Evolutionary conservation across 257 asterid species (phyloP).

Genomic region (Solanum ossicruentum): DNA sequence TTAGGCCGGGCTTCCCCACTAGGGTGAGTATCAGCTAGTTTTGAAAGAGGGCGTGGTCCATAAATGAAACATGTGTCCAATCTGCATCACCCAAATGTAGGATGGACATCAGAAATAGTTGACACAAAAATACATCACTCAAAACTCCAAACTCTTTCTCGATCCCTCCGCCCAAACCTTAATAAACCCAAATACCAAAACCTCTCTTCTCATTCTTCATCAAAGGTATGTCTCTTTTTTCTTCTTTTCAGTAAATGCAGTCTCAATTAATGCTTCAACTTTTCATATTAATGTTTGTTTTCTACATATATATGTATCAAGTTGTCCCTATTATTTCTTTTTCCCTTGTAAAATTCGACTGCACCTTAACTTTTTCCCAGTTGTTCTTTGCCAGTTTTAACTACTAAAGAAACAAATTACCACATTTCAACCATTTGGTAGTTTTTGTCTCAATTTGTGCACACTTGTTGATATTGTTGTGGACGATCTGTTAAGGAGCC

Average conservation of each 20-base stretch:
- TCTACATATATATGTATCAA: background rate
- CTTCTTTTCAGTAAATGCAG: background rate
- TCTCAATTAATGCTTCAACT: background rate
- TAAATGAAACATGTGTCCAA: background rate
- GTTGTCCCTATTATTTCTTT: background rate
- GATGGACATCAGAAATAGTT: background rate
- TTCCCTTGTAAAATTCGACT: background rate
- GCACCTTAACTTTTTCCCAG: background rate
- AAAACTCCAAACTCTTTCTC: constrained; percentile 10
- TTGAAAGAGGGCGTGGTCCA: too few species aligned
- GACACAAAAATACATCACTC: background rate
- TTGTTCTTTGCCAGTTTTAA: background rate
- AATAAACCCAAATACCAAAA: background rate
- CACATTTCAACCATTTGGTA: background rate
- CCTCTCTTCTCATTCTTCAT: background rate
- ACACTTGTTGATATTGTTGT: background rate
- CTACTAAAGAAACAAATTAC: background rate
- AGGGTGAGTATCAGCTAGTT: too few species aligned
- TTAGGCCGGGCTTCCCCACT: too few species aligned
- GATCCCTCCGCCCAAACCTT: constrained; percentile 12
- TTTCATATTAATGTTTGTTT: too few species aligned
- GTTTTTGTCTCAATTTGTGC: background rate
- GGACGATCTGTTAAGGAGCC: background rate
- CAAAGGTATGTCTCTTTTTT: background rate
- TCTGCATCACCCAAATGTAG: background rate